These are phyloP conservation scores for Coemansia sp. DNA, from an alignment of 192 early-diverging fungal genomes.

Conservation along the genomic window DNA sequence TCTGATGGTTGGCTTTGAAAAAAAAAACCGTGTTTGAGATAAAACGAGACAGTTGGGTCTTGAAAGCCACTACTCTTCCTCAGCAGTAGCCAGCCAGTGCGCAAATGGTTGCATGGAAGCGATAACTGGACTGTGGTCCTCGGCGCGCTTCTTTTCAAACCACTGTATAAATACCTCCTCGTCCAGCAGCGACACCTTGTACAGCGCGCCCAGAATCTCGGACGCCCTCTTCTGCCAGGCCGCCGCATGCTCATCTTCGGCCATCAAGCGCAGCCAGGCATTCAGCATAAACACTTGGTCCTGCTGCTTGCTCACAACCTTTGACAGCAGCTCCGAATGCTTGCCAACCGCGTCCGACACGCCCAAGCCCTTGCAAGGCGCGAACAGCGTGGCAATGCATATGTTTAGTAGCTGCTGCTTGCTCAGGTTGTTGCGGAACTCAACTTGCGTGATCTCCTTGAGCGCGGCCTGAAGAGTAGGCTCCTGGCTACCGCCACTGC, in stretches of 20 bases:
- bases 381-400: constrained; percentile 59
- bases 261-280: constrained; percentile 42
- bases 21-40: neutral
- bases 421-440: constrained; percentile 78
- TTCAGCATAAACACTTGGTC: constrained; percentile 51
- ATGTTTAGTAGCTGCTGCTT: constrained; percentile 76
- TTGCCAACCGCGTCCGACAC: constrained; percentile 19
- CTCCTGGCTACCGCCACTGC: constrained; percentile 2
- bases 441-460: constrained; percentile 79
- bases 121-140: constrained; percentile 38
- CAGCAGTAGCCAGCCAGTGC: constrained; percentile 77
- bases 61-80: constrained; percentile 66
- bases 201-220: constrained; percentile 65
- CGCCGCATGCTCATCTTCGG: constrained; percentile 23
- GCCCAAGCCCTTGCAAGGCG: constrained; percentile 18
- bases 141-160: constrained; percentile 51
- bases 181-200: constrained; percentile 74
- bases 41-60: neutral
- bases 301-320: constrained; percentile 32
- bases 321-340: constrained; percentile 29
- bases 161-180: constrained; percentile 75
- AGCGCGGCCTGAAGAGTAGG: constrained; percentile 56
- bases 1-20: neutral
- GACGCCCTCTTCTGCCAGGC: constrained; percentile 58
- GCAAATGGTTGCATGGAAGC: constrained; percentile 71